Conservation (phyloP, 1,139 yeast species). For the Yamadazyma diddensiae region DNA sequence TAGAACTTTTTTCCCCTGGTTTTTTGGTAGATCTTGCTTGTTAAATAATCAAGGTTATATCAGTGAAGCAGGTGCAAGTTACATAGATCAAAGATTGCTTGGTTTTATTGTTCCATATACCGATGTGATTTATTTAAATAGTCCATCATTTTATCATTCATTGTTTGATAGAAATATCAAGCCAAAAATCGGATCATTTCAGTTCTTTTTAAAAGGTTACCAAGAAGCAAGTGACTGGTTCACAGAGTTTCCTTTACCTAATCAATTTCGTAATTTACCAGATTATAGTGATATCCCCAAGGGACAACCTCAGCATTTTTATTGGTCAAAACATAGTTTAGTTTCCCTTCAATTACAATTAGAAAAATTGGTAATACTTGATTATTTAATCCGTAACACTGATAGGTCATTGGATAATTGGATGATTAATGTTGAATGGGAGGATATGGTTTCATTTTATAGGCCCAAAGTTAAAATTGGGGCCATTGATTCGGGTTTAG, state of each 20-base stretch:
- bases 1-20: slow-evolving; percentile 72
- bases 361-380: slow-evolving; percentile 68
- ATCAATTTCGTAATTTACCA: slow-evolving; percentile 19
- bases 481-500: slow-evolving; percentile 74
- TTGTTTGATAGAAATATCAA: slow-evolving; percentile 40
- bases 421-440: slow-evolving; percentile 67
- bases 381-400: slow-evolving; percentile 72
- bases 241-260: slow-evolving; percentile 55
- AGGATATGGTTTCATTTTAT: slow-evolving; percentile 16
- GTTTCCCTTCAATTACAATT: slow-evolving; percentile 58
- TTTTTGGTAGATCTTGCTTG: slow-evolving; percentile 70
- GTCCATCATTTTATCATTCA: slow-evolving; percentile 55
- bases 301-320: slow-evolving; percentile 27
- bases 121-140: slow-evolving; percentile 52
- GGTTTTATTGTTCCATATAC: slow-evolving; percentile 67
- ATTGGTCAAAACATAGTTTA: slow-evolving; percentile 54
- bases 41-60: slow-evolving; percentile 73
- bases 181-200: slow-evolving; percentile 64
- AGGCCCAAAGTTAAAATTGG: slow-evolving; percentile 54
- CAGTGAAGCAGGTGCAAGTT: slow-evolving; percentile 70
- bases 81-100: slow-evolving; percentile 57
- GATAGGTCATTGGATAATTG: slow-evolving; percentile 76
- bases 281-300: slow-evolving; percentile 18
- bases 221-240: slow-evolving; percentile 63
- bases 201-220: slow-evolving; percentile 55